Evolutionary conservation across 148 eudicot species (phyloP).

Genomic region (Limonium bicolor): DNA sequence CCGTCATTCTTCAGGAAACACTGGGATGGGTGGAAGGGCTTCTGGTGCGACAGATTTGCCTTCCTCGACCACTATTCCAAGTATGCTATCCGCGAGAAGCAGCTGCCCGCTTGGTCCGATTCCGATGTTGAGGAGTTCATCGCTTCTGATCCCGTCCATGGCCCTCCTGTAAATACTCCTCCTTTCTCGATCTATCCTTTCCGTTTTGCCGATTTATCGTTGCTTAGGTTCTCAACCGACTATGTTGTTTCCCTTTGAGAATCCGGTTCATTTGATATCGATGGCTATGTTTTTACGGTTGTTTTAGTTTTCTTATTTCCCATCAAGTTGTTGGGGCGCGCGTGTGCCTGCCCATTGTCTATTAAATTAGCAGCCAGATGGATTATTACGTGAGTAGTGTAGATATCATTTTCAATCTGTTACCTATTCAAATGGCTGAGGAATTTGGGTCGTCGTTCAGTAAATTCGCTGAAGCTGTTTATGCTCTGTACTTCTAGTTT

Average conservation of each 20-base stretch:
- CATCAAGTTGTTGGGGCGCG: neutral
- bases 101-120: slow-evolving; percentile 44
- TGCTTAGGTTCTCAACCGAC: neutral
- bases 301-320: neutral
- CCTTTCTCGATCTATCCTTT: neutral
- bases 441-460: no score
- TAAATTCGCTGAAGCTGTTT: no score
- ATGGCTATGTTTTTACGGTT: slow-evolving; percentile 2
- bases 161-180: slow-evolving; percentile 36
- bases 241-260: neutral
- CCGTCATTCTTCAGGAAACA: slow-evolving; percentile 13
- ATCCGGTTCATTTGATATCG: neutral
- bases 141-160: slow-evolving; percentile 56
- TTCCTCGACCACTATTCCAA: slow-evolving; percentile 37
- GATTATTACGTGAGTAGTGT: slow-evolving; percentile 8
- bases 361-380: no score
- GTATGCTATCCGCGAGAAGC: slow-evolving; percentile 28
- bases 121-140: slow-evolving; percentile 60
- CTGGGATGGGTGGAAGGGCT: slow-evolving; percentile 40
- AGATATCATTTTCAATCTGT: no score
- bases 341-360: no score
- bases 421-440: no score
- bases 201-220: neutral
- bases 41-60: slow-evolving; percentile 42
- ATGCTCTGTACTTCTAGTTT: no score